A percentile compares a stretch with the other conserved stretches of the same genome.
These are phyloP conservation scores for Rubia peregrina DNA, from an alignment of 305 asterid genomes.

Conservation along the genomic window DNA sequence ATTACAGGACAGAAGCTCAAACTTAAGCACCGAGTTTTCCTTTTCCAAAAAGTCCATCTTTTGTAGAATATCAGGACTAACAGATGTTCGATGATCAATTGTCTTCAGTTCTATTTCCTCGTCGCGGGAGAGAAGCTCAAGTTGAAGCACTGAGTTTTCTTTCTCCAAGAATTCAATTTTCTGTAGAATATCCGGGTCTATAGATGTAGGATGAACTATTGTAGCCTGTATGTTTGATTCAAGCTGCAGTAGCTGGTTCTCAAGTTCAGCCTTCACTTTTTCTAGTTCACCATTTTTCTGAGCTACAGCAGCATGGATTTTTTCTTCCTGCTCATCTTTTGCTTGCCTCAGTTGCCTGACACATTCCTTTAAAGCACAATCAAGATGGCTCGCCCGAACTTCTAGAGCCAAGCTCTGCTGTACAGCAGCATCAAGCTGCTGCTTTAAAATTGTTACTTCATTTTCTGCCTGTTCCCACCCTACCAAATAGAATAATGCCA, in stretches of 20 bases:
- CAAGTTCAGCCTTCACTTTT: constrained; percentile 38
- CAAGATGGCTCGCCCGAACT: constrained; percentile 69
- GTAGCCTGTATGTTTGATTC: constrained; percentile 27
- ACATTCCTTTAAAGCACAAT: constrained; percentile 82
- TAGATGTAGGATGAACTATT: constrained; percentile 22
- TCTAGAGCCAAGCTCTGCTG: constrained; percentile 68
- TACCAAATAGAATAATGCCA: constrained; percentile 18
- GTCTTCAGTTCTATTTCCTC: constrained; percentile 37
- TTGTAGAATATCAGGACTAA: constrained; percentile 27
- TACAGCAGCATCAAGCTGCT: constrained; percentile 65
- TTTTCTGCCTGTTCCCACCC: constrained; percentile 96
- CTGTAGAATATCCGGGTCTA: constrained; percentile 27
- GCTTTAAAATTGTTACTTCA: constrained; percentile 53
- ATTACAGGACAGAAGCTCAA: constrained; percentile 36
- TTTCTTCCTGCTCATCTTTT: constrained; percentile 56
- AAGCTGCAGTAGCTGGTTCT: constrained; percentile 44
- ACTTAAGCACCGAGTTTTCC: constrained; percentile 48
- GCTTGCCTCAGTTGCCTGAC: constrained; percentile 67
- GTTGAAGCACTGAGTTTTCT: constrained; percentile 47
- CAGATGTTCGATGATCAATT: constrained; percentile 20
- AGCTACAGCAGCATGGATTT: constrained; percentile 29
- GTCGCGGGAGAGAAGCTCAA: constrained; percentile 33
- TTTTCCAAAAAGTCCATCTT: constrained; percentile 39
- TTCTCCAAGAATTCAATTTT: constrained; percentile 40
- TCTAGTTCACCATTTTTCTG: constrained; percentile 45